phyloP scores from a whole-genome alignment of 2,329 filamentous ascomycete species.

The Fusarium pseudocircinatum region DNA sequence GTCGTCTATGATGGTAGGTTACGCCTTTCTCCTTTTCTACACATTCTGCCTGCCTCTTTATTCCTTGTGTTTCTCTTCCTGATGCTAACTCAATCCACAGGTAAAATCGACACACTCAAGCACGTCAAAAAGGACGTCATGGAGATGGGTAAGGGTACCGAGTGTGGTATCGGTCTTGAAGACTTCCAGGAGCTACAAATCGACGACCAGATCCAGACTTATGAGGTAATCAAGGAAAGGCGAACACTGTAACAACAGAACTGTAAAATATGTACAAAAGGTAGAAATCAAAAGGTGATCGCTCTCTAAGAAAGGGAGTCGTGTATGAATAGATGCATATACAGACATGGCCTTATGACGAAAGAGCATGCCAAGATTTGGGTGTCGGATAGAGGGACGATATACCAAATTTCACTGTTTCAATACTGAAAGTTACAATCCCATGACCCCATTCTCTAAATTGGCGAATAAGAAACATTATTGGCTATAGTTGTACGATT shows the following conservation, averaged over 20 bases:
- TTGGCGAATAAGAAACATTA: not conserved
- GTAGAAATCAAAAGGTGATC: conserved; percentile 3
- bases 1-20: conserved; percentile 83
- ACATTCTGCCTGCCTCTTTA: not conserved
- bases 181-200: conserved; percentile 80
- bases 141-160: conserved; percentile 91
- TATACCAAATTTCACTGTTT: conserved; percentile 21
- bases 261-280: conserved; percentile 35
- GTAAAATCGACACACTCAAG: conserved; percentile 82
- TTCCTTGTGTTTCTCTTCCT: not conserved
- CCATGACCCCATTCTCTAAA: not conserved
- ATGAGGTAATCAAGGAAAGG: conserved; percentile 81
- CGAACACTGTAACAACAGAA: conserved; percentile 59
- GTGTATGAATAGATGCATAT: conserved; percentile 28
- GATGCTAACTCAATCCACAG: conserved; percentile 55
- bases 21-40: not conserved
- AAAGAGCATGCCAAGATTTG: conserved; percentile 3
- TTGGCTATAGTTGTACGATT: not conserved
- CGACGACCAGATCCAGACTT: conserved; percentile 89
- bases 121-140: conserved; percentile 90
- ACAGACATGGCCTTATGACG: conserved; percentile 14
- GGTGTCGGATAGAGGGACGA: not conserved
- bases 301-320: not conserved
- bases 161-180: conserved; percentile 90
- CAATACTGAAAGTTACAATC: not conserved